These are phyloP conservation scores for Linnemannia schmuckeri DNA, from an alignment of 192 early-diverging fungal species.

Conservation along the genomic window DNA sequence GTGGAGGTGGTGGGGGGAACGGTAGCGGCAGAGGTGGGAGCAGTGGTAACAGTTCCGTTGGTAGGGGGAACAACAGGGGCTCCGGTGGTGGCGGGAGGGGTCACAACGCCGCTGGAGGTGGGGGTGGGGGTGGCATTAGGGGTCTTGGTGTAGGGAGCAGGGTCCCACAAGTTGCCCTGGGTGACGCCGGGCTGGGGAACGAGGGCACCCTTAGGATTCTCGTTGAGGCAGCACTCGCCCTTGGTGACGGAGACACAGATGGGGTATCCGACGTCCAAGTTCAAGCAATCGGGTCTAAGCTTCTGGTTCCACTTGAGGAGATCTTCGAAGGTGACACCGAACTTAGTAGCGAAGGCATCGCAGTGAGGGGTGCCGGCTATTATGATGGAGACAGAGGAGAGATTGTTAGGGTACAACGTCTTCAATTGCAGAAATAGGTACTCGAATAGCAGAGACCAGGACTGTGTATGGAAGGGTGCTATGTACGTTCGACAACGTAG, in stretches of 20 bases:
- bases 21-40: neutral
- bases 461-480: no score
- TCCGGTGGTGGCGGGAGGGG: slow-evolving; percentile 1
- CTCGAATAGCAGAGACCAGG: no score
- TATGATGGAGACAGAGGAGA: neutral
- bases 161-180: neutral
- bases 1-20: neutral
- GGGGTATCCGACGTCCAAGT: slow-evolving; percentile 24
- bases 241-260: slow-evolving; percentile 34
- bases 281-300: neutral
- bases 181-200: neutral
- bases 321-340: slow-evolving; percentile 14
- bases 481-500: slow-evolving; percentile 26
- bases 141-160: neutral
- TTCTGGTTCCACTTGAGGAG: slow-evolving; percentile 26
- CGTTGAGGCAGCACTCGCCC: slow-evolving; percentile 17
- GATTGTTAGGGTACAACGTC: neutral
- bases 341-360: slow-evolving; percentile 8
- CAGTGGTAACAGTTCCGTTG: slow-evolving; percentile 1
- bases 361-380: slow-evolving; percentile 24
- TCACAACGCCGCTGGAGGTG: neutral
- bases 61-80: neutral
- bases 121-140: neutral
- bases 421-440: no score
- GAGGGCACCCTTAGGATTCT: neutral